Percentiles rank a stretch among this genome's conserved stretches.
phyloP scores from a whole-genome alignment of 2,329 filamentous ascomycete genomes.

The Penicillium sp. region DNA sequence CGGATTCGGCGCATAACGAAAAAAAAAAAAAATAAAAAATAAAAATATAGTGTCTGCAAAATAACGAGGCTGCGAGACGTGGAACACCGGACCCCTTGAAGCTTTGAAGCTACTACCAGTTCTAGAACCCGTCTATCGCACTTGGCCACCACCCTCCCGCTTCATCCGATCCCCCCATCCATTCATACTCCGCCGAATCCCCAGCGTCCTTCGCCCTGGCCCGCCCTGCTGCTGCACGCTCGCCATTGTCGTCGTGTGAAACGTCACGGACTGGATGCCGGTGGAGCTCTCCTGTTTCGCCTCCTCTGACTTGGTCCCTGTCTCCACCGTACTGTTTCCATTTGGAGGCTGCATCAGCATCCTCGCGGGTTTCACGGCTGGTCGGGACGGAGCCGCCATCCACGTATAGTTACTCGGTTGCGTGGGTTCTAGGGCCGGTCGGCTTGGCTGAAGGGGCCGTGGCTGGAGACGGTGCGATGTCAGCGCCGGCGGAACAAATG shows the following conservation, averaged over 20 bases:
- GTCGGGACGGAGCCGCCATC: slow-evolving; percentile 27
- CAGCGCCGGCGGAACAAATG: slow-evolving; percentile 21
- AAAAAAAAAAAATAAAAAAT: neutral
- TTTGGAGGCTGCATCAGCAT: slow-evolving; percentile 12
- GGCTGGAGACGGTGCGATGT: slow-evolving; percentile 33
- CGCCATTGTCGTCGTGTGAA: slow-evolving; percentile 43
- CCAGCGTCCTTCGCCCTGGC: slow-evolving; percentile 38
- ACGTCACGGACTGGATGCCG: slow-evolving; percentile 33
- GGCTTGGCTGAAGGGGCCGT: slow-evolving; percentile 30
- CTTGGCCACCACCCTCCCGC: slow-evolving; percentile 24
- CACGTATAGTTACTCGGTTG: slow-evolving; percentile 37
- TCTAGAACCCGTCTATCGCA: slow-evolving; percentile 15
- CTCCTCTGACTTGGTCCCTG: slow-evolving; percentile 21
- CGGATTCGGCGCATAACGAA: neutral
- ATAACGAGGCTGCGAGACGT: slow-evolving; percentile 8
- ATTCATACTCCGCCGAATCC: slow-evolving; percentile 44
- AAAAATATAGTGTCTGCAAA: neutral
- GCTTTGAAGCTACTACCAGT: neutral
- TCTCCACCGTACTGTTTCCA: slow-evolving; percentile 5
- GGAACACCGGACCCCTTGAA: neutral
- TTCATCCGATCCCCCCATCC: slow-evolving; percentile 44
- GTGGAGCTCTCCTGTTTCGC: slow-evolving; percentile 27
- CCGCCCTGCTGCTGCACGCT: slow-evolving; percentile 28
- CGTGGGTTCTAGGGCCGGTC: slow-evolving; percentile 34
- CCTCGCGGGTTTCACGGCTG: slow-evolving; percentile 21